These are phyloP conservation scores for Aspergillus incahuasiensis DNA, from an alignment of 495 filamentous ascomycete genomes.

Conservation along the genomic window DNA sequence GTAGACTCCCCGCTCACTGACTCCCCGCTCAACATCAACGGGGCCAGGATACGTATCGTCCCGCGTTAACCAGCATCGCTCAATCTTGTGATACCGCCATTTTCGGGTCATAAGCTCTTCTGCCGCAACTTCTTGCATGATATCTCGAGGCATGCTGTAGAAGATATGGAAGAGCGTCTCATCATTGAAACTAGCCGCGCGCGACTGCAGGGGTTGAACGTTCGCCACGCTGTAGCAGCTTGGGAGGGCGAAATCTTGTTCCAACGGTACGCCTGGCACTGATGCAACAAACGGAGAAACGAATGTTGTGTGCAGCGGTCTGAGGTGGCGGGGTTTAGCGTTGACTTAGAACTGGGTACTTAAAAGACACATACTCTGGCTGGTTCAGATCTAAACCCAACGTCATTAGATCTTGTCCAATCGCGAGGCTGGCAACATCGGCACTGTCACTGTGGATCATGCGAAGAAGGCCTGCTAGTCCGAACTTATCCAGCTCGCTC, in stretches of 20 bases:
- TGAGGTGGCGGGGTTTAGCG: slow-evolving; percentile 27
- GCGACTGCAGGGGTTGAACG: slow-evolving; percentile 71
- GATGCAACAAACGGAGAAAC: slow-evolving; percentile 66
- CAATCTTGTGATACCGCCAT: slow-evolving; percentile 89
- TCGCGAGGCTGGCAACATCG: slow-evolving; percentile 68
- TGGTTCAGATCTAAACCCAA: slow-evolving; percentile 78
- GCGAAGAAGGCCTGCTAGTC: slow-evolving; percentile 70
- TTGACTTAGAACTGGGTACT: not conserved
- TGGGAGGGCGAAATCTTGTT: slow-evolving; percentile 75
- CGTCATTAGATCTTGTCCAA: slow-evolving; percentile 71
- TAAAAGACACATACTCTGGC: slow-evolving; percentile 56
- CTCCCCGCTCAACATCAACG: slow-evolving; percentile 52
- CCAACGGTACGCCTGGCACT: slow-evolving; percentile 59
- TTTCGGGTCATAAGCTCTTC: slow-evolving; percentile 77
- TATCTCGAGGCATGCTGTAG: slow-evolving; percentile 80
- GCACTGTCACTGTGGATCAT: slow-evolving; percentile 75
- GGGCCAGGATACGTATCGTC: slow-evolving; percentile 69
- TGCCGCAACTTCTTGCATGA: slow-evolving; percentile 80
- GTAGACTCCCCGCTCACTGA: slow-evolving; percentile 81
- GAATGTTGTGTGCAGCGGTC: slow-evolving; percentile 61
- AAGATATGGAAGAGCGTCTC: slow-evolving; percentile 94
- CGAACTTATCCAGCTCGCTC: slow-evolving; percentile 75
- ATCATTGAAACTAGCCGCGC: slow-evolving; percentile 78
- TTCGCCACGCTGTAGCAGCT: slow-evolving; percentile 85
- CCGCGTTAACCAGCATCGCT: slow-evolving; percentile 87